Evolutionary conservation across 108 stramenopile species (phyloP).

Genomic region (Pseudonitzschia pungens): DNA sequence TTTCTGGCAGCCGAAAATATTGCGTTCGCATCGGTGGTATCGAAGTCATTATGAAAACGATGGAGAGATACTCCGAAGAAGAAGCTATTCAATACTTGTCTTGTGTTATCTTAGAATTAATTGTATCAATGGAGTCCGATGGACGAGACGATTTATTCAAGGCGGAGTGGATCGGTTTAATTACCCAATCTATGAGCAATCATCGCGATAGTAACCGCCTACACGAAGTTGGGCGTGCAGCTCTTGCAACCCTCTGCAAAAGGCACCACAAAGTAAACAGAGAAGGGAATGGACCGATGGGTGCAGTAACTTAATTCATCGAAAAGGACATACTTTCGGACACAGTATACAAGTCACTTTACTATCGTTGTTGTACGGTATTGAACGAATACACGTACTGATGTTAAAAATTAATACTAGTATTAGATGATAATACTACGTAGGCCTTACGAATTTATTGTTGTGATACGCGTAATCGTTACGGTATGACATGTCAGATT

Average conservation of each 20-base stretch:
- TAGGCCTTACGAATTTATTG: too few relatives aligned
- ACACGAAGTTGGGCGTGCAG: constrained; percentile 56
- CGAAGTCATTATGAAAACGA: constrained; percentile 33
- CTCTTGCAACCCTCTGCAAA: constrained; percentile 47
- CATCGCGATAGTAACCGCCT: constrained; percentile 34
- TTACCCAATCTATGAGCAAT: constrained; percentile 51
- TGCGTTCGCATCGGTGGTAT: constrained; percentile 34
- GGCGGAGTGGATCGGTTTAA: constrained; percentile 44
- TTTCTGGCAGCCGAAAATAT: constrained; percentile 7
- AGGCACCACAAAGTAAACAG: not conserved
- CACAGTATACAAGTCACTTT: too few relatives aligned
- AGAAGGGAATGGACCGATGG: too few relatives aligned
- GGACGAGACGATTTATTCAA: constrained; percentile 36
- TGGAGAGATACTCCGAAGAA: constrained; percentile 33
- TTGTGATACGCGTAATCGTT: too few relatives aligned
- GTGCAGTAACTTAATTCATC: not conserved
- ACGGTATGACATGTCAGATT: too few relatives aligned
- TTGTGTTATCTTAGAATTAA: constrained; percentile 30
- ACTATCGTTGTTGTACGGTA: too few relatives aligned
- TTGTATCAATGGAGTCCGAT: constrained; percentile 38
- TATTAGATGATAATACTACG: too few relatives aligned
- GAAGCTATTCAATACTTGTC: constrained; percentile 29
- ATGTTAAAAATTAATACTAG: too few relatives aligned
- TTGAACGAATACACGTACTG: too few relatives aligned
- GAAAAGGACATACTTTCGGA: too few relatives aligned